Evolutionary conservation across 768 basidiomycete species (phyloP).

Genomic region (Xerocomus brunneocitrinus): DNA sequence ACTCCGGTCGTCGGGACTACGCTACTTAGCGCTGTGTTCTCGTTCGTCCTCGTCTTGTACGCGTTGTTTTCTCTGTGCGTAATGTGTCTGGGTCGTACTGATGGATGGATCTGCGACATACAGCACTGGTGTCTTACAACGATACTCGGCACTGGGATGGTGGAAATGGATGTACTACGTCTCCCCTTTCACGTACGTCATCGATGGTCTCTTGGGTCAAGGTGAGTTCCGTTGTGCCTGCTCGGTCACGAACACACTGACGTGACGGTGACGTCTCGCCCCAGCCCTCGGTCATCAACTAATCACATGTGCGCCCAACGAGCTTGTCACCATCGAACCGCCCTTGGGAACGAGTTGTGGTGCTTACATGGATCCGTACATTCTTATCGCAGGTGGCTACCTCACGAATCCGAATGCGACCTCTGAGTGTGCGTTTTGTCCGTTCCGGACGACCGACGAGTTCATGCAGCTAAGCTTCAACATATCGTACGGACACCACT

Average conservation of each 20-base stretch:
- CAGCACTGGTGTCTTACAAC: conserved; percentile 48
- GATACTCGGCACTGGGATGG: conserved; percentile 34
- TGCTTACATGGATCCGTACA: conserved; percentile 48
- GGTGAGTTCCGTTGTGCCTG: conserved; percentile 4
- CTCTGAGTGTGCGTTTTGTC: conserved; percentile 52
- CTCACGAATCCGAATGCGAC: conserved; percentile 52
- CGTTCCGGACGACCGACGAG: conserved; percentile 47
- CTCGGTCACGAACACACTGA: background rate
- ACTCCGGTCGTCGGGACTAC: conserved; percentile 38
- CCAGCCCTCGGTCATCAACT: conserved; percentile 39
- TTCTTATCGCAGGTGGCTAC: conserved; percentile 49
- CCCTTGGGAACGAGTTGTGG: conserved; percentile 51
- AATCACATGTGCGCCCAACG: conserved; percentile 47
- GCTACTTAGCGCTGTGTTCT: conserved; percentile 36
- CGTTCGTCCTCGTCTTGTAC: conserved; percentile 42
- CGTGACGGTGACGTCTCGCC: background rate
- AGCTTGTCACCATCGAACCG: conserved; percentile 51
- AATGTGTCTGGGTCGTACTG: background rate
- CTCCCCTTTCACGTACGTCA: conserved; percentile 50
- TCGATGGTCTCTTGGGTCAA: conserved; percentile 38
- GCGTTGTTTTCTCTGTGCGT: conserved; percentile 6
- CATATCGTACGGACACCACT: conserved; percentile 4
- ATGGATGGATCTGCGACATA: background rate
- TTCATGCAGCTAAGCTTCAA: conserved; percentile 22
- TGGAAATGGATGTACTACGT: conserved; percentile 38